Conservation (phyloP, 176 grass and related monocot genomes). For the Avena atlantica region DNA sequence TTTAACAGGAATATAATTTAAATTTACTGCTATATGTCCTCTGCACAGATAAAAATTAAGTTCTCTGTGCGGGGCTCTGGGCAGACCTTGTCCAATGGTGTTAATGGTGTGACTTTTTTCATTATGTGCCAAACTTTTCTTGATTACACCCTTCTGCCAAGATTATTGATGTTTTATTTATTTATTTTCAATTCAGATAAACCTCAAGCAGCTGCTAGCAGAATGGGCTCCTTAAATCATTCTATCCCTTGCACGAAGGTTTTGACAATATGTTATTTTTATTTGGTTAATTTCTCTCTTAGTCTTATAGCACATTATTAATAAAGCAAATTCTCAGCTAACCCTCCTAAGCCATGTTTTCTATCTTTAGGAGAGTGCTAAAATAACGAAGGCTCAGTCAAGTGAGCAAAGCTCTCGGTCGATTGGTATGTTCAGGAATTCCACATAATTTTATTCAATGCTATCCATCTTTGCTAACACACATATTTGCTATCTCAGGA, state of each 20-base stretch:
- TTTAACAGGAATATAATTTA: slow-evolving; percentile 21
- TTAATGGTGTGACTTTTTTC: slow-evolving; percentile 38
- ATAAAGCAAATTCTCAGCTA: slow-evolving; percentile 21
- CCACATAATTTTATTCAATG: background rate
- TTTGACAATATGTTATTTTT: slow-evolving; percentile 30
- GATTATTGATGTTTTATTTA: slow-evolving; percentile 19
- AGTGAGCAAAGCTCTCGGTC: slow-evolving; percentile 38
- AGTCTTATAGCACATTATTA: background rate
- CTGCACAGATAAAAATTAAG: slow-evolving; percentile 55
- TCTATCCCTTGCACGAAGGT: slow-evolving; percentile 49
- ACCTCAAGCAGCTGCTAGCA: slow-evolving; percentile 46
- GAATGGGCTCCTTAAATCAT: slow-evolving; percentile 22
- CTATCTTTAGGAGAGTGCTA: slow-evolving; percentile 51
- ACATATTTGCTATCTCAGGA: slow-evolving; percentile 25
- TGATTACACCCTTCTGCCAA: background rate
- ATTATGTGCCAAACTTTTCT: slow-evolving; percentile 4
- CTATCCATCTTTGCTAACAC: slow-evolving; percentile 29
- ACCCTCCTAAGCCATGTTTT: slow-evolving; percentile 8
- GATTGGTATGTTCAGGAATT: slow-evolving; percentile 47
- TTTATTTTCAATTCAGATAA: slow-evolving; percentile 40
- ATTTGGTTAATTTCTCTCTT: background rate
- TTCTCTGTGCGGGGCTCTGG: slow-evolving; percentile 34
- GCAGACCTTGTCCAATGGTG: slow-evolving; percentile 59
- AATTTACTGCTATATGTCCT: slow-evolving; percentile 40
- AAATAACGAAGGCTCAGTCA: slow-evolving; percentile 31